Evolutionary conservation across 1,139 yeast species (phyloP).

Genomic region (Debaryomyces singareniensis): DNA sequence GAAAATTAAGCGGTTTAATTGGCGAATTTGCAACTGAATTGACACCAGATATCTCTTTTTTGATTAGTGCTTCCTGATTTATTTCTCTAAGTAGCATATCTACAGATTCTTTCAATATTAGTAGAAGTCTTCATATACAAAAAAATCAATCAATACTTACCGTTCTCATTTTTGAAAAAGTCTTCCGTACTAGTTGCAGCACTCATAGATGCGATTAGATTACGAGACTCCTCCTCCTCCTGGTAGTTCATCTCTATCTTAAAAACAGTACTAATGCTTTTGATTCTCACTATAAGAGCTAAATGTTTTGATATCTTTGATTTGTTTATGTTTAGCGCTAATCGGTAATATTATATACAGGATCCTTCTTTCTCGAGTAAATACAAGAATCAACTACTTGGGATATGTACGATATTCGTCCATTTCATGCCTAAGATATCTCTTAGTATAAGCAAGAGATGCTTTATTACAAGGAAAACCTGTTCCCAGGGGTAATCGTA

Average conservation of each 20-base stretch:
- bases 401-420: no score
- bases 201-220: background rate
- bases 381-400: no score
- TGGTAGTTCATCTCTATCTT: background rate
- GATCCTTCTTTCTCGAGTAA: no score
- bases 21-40: slow-evolving; percentile 21
- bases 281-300: no score
- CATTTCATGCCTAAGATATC: no score
- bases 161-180: slow-evolving; percentile 23
- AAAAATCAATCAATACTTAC: slow-evolving; percentile 16
- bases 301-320: no score
- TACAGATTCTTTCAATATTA: slow-evolving; percentile 21
- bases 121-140: no score
- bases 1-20: slow-evolving; percentile 30
- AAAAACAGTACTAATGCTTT: background rate
- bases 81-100: slow-evolving; percentile 22
- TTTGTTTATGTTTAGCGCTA: no score
- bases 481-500: no score
- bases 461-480: no score
- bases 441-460: no score
- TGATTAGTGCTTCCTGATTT: slow-evolving; percentile 8
- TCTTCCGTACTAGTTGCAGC: slow-evolving; percentile 7
- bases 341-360: no score
- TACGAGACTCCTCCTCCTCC: background rate
- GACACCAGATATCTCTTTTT: slow-evolving; percentile 4